Evolutionary conservation across 345 rosid species (phyloP).

Genomic region (Eucalyptus erythrocorys): DNA sequence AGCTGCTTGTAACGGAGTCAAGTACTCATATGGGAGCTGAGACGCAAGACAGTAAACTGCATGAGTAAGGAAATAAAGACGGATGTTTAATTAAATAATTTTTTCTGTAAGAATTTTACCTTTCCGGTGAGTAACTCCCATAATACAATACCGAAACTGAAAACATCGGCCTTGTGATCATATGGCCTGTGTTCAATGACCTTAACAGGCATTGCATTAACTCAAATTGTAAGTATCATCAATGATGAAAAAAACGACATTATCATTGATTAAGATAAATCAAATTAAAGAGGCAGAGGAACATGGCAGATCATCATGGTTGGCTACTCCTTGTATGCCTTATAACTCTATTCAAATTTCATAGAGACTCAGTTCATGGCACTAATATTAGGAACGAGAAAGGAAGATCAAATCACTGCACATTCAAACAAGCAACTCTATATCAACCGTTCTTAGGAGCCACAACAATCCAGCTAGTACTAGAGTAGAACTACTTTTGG

Average conservation of each 20-base stretch:
- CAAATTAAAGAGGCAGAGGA: neutral
- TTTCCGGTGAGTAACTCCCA: conserved; percentile 95
- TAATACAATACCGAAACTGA: conserved; percentile 80
- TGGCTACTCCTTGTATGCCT: neutral
- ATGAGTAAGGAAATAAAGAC: neutral
- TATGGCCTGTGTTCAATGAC: conserved; percentile 95
- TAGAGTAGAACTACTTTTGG: neutral
- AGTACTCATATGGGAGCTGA: conserved; percentile 91
- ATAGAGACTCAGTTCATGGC: neutral
- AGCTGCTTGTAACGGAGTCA: conserved; percentile 97
- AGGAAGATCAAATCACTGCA: neutral
- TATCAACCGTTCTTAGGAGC: neutral
- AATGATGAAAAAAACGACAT: conserved; percentile 11
- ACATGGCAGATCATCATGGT: neutral
- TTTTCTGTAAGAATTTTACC: conserved; percentile 23
- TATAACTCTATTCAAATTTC: neutral
- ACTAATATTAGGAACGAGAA: neutral
- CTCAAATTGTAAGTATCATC: neutral
- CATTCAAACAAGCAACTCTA: neutral
- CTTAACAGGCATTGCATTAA: conserved; percentile 9
- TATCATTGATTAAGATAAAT: neutral
- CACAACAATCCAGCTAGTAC: neutral
- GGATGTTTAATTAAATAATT: neutral
- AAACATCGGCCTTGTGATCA: conserved; percentile 97
- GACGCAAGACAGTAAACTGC: conserved; percentile 2